Evolutionary conservation across 495 filamentous ascomycete species (phyloP), one percentile per base, ranked within the genome.

Genomic region (Penicillium daleae): DNA sequence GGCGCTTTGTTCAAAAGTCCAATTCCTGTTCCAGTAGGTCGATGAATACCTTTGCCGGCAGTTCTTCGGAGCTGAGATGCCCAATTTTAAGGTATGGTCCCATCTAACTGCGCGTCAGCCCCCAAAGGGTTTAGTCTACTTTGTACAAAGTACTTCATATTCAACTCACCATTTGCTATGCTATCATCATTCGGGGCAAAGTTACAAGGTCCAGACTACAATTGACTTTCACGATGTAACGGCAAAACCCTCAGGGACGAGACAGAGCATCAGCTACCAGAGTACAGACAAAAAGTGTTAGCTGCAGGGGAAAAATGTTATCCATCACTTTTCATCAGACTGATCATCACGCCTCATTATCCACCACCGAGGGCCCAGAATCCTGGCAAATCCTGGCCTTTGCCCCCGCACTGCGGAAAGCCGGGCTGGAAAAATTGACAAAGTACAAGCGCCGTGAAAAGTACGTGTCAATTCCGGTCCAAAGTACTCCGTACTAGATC

Each of bases 401-500:
- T n/a, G 35, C 17, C 37, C 54, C 33, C n/a, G 27, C 54, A 10
- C 37, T 6, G 22, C 33, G 54, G 33, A 27, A 56, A 35, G 6
- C 15, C 9, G 54, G 54, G 19, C 33, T 9, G 6, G 4, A 22
- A 56, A 29, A 3, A 55, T 35, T 42, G 9, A 40, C 50, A 56
- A 56, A 42, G 54, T 56, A 56, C 53, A 26, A 32, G 33, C 32
- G 37, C 37, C 8, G 37, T 12, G 13, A n/a, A 56, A 56, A 42
- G 53, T 42, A 56, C 53, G 21, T 56, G 21, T 56, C 54, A 39
- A 55, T 19, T 55, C 33, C 7, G 31, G 19, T 7, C 31, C 54
- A 56, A 56, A 56, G 54, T 56, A n/a, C n/a, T n/a, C n/a, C n/a
- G n/a, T n/a, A 39, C 54, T n/a, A 8, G 54, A 31, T n/a, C 33